These are phyloP conservation scores for Penicillium crystallinum DNA, from an alignment of 495 filamentous ascomycete genomes.

Conservation along the genomic window DNA sequence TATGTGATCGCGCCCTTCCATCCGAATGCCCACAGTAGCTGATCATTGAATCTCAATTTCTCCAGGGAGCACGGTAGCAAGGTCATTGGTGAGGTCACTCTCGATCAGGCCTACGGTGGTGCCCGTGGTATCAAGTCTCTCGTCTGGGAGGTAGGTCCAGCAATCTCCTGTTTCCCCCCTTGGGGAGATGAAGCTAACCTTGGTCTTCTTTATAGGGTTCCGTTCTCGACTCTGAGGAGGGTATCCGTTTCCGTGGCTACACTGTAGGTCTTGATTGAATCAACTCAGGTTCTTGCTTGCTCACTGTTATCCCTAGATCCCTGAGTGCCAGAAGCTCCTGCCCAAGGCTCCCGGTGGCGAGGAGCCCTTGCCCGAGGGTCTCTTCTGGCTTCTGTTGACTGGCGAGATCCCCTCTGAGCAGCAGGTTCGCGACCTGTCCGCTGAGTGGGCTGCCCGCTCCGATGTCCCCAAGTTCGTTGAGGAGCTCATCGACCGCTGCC, in stretches of 20 bases:
- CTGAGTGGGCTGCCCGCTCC: constrained; percentile 97
- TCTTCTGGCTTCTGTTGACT: constrained; percentile 99
- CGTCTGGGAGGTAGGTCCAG: constrained; percentile 75
- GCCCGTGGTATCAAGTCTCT: constrained; percentile 97
- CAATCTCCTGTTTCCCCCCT: too few relatives aligned
- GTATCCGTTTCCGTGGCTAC: constrained; percentile 97
- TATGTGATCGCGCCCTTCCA: constrained; percentile 41
- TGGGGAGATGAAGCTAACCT: constrained; percentile 3
- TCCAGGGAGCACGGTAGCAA: constrained; percentile 88
- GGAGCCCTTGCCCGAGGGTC: constrained; percentile 96
- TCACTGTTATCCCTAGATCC: constrained; percentile 54
- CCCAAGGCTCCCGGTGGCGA: constrained; percentile 93
- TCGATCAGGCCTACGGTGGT: constrained; percentile 99
- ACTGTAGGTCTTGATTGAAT: constrained; percentile 51
- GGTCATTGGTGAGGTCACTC: constrained; percentile 93
- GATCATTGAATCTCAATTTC: constrained; percentile 7
- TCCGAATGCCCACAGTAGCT: constrained; percentile 14
- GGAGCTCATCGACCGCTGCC: constrained; percentile 99
- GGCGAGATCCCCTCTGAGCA: constrained; percentile 95
- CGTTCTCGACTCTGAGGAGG: constrained; percentile 96
- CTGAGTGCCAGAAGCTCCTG: constrained; percentile 94
- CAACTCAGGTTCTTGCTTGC: constrained; percentile 18
- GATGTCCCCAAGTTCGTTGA: constrained; percentile 94
- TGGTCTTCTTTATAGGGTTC: constrained; percentile 57
- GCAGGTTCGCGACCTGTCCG: constrained; percentile 95